Evolutionary conservation across 2,329 filamentous ascomycete genomes (phyloP).

Genomic region (Phialocephala sp.): DNA sequence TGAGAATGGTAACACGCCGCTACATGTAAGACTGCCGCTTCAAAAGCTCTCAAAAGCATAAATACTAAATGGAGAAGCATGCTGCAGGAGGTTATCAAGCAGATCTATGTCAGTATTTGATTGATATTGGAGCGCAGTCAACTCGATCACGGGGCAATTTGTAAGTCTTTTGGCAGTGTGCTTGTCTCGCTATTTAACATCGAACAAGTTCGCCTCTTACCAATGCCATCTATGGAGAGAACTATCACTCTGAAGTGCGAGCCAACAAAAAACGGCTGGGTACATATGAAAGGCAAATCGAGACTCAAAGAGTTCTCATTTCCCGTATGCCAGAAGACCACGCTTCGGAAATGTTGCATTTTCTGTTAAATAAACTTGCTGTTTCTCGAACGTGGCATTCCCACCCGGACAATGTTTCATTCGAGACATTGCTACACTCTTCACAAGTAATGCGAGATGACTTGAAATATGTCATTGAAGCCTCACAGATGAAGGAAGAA

Average conservation of each 20-base stretch:
- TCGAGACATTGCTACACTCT: neutral
- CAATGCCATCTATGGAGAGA: neutral
- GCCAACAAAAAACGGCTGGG: no score
- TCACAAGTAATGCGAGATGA: neutral
- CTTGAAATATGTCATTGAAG: neutral
- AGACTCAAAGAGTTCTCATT: neutral
- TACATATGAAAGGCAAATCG: neutral
- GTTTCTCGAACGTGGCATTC: neutral
- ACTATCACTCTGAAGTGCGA: neutral
- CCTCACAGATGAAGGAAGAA: neutral
- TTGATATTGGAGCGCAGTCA: neutral
- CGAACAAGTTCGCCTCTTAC: neutral
- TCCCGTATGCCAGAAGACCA: neutral
- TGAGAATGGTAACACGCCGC: neutral
- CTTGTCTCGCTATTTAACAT: neutral
- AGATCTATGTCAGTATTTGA: neutral
- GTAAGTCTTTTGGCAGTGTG: neutral
- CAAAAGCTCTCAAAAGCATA: neutral
- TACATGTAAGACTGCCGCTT: neutral
- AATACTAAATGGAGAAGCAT: neutral
- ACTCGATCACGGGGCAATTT: neutral
- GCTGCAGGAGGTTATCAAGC: neutral
- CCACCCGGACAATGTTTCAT: neutral
- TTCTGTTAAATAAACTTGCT: neutral
- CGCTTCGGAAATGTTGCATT: neutral